Conservation (phyloP, 495 filamentous ascomycete species). For the Penicillium samsonianum region DNA sequence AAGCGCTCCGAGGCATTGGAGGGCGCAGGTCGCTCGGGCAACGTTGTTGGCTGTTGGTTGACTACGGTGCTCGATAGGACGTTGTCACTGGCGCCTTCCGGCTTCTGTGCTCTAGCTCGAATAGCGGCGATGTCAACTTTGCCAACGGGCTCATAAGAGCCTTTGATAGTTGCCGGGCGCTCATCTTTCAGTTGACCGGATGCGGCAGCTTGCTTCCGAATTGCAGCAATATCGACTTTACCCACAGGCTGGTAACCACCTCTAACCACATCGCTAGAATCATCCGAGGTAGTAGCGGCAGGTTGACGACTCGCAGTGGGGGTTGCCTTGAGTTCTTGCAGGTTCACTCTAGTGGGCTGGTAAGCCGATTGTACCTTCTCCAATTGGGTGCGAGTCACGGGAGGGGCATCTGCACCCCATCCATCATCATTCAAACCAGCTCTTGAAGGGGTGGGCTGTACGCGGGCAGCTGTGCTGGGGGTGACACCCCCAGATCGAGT, state of each 20-base stretch:
- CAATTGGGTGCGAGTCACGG: conserved; percentile 79
- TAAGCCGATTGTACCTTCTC: conserved; percentile 93
- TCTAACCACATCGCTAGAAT: conserved; percentile 68
- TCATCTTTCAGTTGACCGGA: conserved; percentile 63
- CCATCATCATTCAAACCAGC: conserved; percentile 71
- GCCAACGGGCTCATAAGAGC: conserved; percentile 87
- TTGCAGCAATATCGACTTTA: conserved; percentile 91
- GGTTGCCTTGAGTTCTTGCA: conserved; percentile 70
- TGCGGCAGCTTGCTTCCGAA: conserved; percentile 76
- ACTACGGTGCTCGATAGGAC: conserved; percentile 37
- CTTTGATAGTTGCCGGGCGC: conserved; percentile 79
- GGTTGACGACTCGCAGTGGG: conserved; percentile 51
- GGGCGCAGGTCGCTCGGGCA: conserved; percentile 67
- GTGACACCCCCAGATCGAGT: conserved; percentile 63
- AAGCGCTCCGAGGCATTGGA: conserved; percentile 76
- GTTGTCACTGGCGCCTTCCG: conserved; percentile 48
- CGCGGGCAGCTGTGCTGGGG: conserved; percentile 61
- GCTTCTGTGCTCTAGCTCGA: conserved; percentile 72
- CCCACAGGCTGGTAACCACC: conserved; percentile 96
- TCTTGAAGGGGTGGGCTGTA: conserved; percentile 42
- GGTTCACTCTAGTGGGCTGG: conserved; percentile 89
- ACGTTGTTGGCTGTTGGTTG: conserved; percentile 50
- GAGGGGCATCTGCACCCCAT: conserved; percentile 95
- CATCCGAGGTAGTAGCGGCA: conserved; percentile 27
- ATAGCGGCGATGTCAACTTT: conserved; percentile 97